Base-by-base conservation (phyloP, 371 early-diverging fungal species). In the Smittium culicis region DNA sequence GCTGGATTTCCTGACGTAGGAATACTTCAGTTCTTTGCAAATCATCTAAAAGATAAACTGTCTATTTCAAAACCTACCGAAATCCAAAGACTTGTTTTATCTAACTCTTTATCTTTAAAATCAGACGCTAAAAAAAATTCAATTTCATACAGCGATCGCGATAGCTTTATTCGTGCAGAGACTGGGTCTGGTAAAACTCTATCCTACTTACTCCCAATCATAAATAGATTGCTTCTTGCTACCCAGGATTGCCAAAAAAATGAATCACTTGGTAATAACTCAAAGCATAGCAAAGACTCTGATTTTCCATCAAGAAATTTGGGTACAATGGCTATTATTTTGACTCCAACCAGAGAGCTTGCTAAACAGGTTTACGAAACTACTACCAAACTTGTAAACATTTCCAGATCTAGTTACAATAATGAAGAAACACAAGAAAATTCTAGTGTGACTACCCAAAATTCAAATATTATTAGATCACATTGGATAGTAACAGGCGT, bases 131-230 rank as follows among this genome's bases (percentile, higher is more conserved):
- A 65, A 67, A 32, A 70, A 68, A 24, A 74, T 73, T 32, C 69
- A 60, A 14, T 67, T 64, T 25, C 68, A 70, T 14, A 68, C 63
- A 27, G 45, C 28, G 67, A 62, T 24, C 92, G 93, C 73, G 96
- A 97, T 79, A 84, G 90, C 17, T 85, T 97, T 32, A 86, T 96
- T 34, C 92, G 96, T 72, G 92, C 99, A 0, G 88, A 92, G 68
- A 99, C 98, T 5, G 99, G 99, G 35, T 93, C 95, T 11, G 99
- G 99, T 35, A 99, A 99, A 75, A 99, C 99, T 0, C 79, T 98
- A 32, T 86, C 98, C 0, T 99, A 93, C 74, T 79, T 99, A 27
- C 74, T 99, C 34, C 99, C 99, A 1, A 87, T 97, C 30, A 74
- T 99, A 60, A 94, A 98, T 75, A 58, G 85, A 77, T 61, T 79